Evolutionary conservation across 169 alveolate species (phyloP).

Genomic region (Plasmodium knowlesi): DNA sequence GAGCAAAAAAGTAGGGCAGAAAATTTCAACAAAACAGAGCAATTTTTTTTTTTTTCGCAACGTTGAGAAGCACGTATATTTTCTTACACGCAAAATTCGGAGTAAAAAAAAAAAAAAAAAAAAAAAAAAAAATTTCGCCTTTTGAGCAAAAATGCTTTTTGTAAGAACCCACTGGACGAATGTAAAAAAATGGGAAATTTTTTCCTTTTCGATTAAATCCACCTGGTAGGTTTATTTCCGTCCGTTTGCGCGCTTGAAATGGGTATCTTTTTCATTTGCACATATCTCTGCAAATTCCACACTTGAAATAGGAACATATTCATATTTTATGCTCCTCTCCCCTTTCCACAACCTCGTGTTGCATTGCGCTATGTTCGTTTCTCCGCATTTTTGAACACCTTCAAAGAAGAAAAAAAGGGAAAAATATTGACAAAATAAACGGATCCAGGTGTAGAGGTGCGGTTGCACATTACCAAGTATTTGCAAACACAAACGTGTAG

Average conservation of each 20-base stretch:
- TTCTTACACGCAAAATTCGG: neutral
- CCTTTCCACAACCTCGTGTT: neutral
- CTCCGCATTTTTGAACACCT: neutral
- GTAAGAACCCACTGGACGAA: neutral
- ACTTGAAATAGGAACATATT: neutral
- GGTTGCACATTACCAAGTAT: neutral
- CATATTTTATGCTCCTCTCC: neutral
- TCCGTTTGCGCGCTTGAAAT: neutral
- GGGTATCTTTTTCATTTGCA: neutral
- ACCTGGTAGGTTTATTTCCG: neutral
- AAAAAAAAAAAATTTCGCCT: neutral
- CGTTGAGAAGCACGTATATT: neutral
- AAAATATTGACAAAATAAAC: neutral
- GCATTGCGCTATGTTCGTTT: neutral
- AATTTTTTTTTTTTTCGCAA: neutral
- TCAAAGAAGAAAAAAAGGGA: neutral
- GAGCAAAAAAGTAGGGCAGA: neutral
- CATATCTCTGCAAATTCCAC: neutral
- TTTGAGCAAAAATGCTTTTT: neutral
- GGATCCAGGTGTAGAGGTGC: neutral
- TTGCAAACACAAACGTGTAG: neutral
- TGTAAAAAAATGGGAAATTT: neutral
- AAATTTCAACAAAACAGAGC: too few relatives aligned
- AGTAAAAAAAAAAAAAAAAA: too few relatives aligned
- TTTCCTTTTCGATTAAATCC: neutral